Conservation (phyloP, 495 filamentous ascomycete species). For the Sabuloglossum arenarium region DNA sequence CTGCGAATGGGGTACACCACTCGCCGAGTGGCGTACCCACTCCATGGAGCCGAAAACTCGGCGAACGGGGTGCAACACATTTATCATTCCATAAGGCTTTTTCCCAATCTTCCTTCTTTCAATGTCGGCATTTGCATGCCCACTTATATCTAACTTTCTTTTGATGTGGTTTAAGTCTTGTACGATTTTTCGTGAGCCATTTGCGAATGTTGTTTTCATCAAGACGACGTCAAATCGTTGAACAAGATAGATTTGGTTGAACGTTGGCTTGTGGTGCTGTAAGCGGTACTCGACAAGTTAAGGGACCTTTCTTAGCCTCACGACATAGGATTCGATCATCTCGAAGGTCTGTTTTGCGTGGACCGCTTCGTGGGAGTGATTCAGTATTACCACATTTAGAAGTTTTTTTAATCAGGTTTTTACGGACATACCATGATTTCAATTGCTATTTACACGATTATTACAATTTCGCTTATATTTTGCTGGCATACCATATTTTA, state of each 20-base stretch:
- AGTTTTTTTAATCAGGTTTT: background rate
- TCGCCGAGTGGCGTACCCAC: too few relatives aligned
- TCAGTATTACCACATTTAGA: background rate
- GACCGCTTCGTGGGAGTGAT: background rate
- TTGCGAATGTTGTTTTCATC: background rate
- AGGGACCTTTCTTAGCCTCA: background rate
- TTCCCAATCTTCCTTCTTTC: too few relatives aligned
- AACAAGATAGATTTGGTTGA: background rate
- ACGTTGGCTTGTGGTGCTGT: background rate
- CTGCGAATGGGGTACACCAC: too few relatives aligned
- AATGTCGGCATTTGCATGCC: too few relatives aligned
- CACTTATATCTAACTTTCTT: too few relatives aligned
- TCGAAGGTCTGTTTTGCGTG: background rate
- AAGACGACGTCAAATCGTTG: background rate
- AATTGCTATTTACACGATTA: too few relatives aligned
- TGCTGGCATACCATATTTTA: too few relatives aligned
- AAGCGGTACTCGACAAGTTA: background rate
- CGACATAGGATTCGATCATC: background rate
- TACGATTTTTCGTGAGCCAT: background rate
- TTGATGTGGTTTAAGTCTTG: background rate
- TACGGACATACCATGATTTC: too few relatives aligned
- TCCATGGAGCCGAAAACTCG: too few relatives aligned
- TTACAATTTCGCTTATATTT: too few relatives aligned
- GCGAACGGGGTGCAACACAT: too few relatives aligned
- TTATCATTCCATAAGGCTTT: too few relatives aligned